Base-by-base conservation (phyloP, 225 moss, liverwort and hornwort species). In the Ulota crispa region DNA sequence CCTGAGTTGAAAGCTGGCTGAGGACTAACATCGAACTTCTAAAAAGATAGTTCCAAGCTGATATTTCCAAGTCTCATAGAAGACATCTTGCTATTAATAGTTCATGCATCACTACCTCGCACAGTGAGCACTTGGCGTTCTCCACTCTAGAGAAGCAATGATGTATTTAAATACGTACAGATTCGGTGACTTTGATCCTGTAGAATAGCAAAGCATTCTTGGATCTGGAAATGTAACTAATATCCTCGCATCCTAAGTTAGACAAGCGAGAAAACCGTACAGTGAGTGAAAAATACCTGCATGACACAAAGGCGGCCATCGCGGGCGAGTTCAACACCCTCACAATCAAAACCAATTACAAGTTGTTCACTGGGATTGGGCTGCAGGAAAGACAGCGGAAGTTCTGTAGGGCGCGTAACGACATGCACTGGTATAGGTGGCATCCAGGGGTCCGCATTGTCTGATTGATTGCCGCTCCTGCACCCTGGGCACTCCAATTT, bases 221-320 rank as follows among this genome's bases (percentile, higher is more conserved):
- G 8, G 11, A 39, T 53, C 41, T 73, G 10, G 36, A 68, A 43
- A 27, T 36, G 36, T 15, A 69, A 60, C 50, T 24, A 50, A 64
- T 15, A 37, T 54, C 54, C 23, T 28, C 36, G 26, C 57, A 68
- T 24, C 60, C 34, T 21, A 68, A 34, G 57, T 59, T 37, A 39
- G 18, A 45, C 77, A 78, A 14, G 5, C 24, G 32, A 54, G 26
- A 77, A 42, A 78, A 24, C 9, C 9, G 8, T 34, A 66, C 26
- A 31, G 34, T 45, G 27, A 78, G 50, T 27, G 20, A 60, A 34
- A 83, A 84, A 64, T 89, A 93, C 95, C 88, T 95, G 92, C 93
- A 95, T 95, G 71, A 92, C 85, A 74, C 95, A 95, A 61, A 95
- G 91, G 79, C 91, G 90, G 77, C 95, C 95, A 89, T 89, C 43